These are phyloP conservation scores for Blastobotrys indianensis DNA, from an alignment of 1,139 yeast species.

Conservation along the genomic window DNA sequence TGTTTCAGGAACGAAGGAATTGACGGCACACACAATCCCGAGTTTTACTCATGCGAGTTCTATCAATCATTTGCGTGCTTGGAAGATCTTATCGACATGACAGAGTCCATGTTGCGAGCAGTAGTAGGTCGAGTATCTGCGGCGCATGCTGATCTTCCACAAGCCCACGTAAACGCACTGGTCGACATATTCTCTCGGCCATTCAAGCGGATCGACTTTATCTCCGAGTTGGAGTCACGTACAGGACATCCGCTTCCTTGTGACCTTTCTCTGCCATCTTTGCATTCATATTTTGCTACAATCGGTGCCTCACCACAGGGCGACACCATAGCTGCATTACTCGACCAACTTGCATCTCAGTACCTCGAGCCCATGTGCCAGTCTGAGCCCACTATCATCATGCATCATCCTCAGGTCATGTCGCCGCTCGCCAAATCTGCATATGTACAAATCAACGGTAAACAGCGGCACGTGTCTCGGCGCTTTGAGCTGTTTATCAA, in stretches of 20 bases:
- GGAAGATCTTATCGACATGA: constrained; percentile 53
- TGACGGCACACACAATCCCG: constrained; percentile 92
- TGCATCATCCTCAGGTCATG: constrained; percentile 76
- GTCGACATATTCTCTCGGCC: constrained; percentile 3
- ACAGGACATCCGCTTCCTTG: constrained; percentile 41
- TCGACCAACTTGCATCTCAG: constrained; percentile 58
- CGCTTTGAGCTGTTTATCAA: constrained; percentile 80
- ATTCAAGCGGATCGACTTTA: constrained; percentile 41
- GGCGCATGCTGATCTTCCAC: constrained; percentile 1
- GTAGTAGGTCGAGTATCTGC: constrained; percentile 31
- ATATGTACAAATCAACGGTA: constrained; percentile 23
- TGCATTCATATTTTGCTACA: constrained; percentile 1
- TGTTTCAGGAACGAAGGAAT: constrained; percentile 89
- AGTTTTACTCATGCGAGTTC: constrained; percentile 89
- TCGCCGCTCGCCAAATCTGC: constrained; percentile 84
- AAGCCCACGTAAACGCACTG: background rate
- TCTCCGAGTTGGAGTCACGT: constrained; percentile 42
- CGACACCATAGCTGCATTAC: constrained; percentile 46
- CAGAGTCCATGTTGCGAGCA: constrained; percentile 50
- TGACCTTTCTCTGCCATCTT: constrained; percentile 26
- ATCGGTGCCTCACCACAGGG: constrained; percentile 2
- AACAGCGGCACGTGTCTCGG: constrained; percentile 44
- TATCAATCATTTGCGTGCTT: constrained; percentile 74
- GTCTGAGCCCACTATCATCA: constrained; percentile 60
- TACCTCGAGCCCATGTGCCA: constrained; percentile 61